A percentile compares a stretch with the other conserved stretches of the same genome.
phyloP scores from a whole-genome alignment of 23 red algal species.

The Agarophyton chilense region DNA sequence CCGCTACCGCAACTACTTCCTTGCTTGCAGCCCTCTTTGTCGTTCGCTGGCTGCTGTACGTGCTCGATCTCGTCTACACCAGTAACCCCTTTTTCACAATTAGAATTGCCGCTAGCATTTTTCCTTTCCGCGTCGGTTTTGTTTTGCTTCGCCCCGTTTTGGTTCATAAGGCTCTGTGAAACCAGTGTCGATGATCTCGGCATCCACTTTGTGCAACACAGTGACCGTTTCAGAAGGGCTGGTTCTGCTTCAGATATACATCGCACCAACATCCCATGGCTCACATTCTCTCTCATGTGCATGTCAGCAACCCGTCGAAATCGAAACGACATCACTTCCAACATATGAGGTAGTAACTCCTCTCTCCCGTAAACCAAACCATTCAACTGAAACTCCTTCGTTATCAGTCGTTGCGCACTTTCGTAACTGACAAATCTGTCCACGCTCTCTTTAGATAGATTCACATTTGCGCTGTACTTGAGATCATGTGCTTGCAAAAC shows the following conservation, averaged over 20 bases:
- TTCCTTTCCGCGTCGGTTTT: background rate
- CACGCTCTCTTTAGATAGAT: background rate
- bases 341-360: background rate
- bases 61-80: background rate
- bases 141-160: background rate
- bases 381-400: background rate
- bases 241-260: slow-evolving; percentile 1
- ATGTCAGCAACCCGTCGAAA: background rate
- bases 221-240: background rate
- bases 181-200: background rate
- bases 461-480: slow-evolving; percentile 3
- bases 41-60: background rate
- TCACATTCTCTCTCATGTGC: slow-evolving; percentile 27
- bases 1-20: background rate
- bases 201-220: background rate
- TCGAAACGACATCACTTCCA: slow-evolving; percentile 15
- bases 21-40: background rate
- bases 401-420: background rate
- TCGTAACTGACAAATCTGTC: background rate
- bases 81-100: too few relatives aligned
- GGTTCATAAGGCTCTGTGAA: background rate
- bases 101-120: background rate
- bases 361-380: slow-evolving; percentile 33
- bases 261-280: slow-evolving; percentile 18
- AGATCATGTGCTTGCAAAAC: background rate